Percentiles rank a stretch among this genome's conserved stretches.
phyloP scores from a whole-genome alignment of 352 stramenopile genomes.

The Ophiocytium majus region DNA sequence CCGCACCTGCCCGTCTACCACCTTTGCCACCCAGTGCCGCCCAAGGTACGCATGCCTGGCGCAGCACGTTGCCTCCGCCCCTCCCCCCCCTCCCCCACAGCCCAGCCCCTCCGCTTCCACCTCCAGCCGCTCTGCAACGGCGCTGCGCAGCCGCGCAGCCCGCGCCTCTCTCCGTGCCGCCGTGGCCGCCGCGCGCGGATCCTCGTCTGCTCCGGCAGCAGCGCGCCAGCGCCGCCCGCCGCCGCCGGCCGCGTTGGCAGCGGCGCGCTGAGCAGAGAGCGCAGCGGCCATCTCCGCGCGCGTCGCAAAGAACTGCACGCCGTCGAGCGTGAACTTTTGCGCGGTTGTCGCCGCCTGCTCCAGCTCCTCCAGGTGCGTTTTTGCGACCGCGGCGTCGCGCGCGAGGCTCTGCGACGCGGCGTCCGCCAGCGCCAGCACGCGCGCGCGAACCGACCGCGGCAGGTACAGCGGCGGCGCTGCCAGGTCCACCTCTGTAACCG shows the following conservation, averaged over 20 bases:
- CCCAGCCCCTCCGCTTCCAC: not conserved
- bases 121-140: not conserved
- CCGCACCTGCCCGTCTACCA: not conserved
- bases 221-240: no score
- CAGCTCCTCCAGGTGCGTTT: not conserved
- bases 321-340: conserved; percentile 12
- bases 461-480: not conserved
- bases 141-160: not conserved
- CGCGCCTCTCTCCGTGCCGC: not conserved
- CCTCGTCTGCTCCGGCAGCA: no score
- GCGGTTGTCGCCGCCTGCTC: not conserved
- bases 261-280: not conserved
- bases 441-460: not conserved
- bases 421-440: not conserved
- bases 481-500: conserved; percentile 2
- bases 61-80: not conserved
- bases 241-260: no score
- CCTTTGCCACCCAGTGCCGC: not conserved
- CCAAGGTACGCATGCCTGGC: not conserved
- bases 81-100: not conserved
- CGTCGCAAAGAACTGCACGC: not conserved
- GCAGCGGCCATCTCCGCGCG: not conserved
- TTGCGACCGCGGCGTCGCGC: not conserved
- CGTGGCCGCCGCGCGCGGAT: not conserved
- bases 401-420: not conserved